These are phyloP conservation scores for Dentipellis fragilis DNA, from an alignment of 768 basidiomycete genomes.

Conservation along the genomic window DNA sequence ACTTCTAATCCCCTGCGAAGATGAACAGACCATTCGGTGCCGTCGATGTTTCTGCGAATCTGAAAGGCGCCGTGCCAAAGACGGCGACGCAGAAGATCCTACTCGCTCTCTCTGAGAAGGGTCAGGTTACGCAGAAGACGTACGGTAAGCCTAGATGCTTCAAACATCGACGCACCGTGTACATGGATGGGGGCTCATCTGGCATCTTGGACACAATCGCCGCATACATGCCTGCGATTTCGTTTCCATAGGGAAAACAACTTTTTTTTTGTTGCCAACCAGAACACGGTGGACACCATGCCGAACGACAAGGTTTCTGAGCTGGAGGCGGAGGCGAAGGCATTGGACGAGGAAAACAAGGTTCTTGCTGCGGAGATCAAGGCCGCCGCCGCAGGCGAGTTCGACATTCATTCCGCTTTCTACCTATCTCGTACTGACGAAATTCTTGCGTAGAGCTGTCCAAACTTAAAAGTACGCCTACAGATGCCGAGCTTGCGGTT, in stretches of 20 bases:
- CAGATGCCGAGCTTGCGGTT: constrained; percentile 51
- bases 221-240: constrained; percentile 1
- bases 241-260: constrained; percentile 55
- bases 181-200: too few relatives aligned
- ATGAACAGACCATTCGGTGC: constrained; percentile 94
- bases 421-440: constrained; percentile 9
- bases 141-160: constrained; percentile 43
- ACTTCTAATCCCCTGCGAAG: constrained; percentile 28
- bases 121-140: constrained; percentile 68
- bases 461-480: constrained; percentile 55
- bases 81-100: constrained; percentile 79
- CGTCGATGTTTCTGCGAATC: constrained; percentile 83
- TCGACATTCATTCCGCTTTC: background rate
- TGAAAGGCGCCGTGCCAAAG: constrained; percentile 85
- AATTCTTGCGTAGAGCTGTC: constrained; percentile 41
- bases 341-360: constrained; percentile 52
- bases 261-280: constrained; percentile 86
- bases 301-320: constrained; percentile 48
- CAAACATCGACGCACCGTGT: too few relatives aligned
- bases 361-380: constrained; percentile 40
- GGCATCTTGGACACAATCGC: background rate
- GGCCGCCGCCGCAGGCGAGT: constrained; percentile 34
- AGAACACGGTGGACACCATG: constrained; percentile 58
- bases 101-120: constrained; percentile 73
- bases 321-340: constrained; percentile 50